phyloP scores from a whole-genome alignment of 129 eudicot genomes.

The Escallonia rubra region DNA sequence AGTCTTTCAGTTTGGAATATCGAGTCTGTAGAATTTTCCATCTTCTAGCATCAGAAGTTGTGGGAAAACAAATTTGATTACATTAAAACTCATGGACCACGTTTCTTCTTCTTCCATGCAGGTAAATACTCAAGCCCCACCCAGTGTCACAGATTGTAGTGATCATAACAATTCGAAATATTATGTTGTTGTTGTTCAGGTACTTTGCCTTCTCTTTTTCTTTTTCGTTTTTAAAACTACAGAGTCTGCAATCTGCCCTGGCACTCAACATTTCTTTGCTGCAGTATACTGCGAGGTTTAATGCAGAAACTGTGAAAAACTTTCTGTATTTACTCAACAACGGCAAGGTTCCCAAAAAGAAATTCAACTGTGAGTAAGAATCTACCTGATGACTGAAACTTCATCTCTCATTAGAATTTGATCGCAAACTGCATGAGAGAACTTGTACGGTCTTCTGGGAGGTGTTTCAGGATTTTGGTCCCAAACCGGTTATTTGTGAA shows the following conservation, averaged over 20 bases:
- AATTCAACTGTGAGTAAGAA: slow-evolving; percentile 73
- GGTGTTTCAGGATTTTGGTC: too few relatives aligned
- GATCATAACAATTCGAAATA: slow-evolving; percentile 83
- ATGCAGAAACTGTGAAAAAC: slow-evolving; percentile 85
- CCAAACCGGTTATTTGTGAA: too few relatives aligned
- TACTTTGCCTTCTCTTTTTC: slow-evolving; percentile 13
- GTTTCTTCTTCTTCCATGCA: slow-evolving; percentile 22
- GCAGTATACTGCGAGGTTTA: slow-evolving; percentile 95
- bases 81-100: not conserved
- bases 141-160: slow-evolving; percentile 73
- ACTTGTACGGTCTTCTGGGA: too few relatives aligned
- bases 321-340: slow-evolving; percentile 69
- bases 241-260: not conserved
- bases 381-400: not conserved
- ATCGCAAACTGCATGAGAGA: too few relatives aligned
- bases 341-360: slow-evolving; percentile 93
- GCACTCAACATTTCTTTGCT: slow-evolving; percentile 6
- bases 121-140: slow-evolving; percentile 94
- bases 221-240: not conserved
- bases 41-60: too few relatives aligned
- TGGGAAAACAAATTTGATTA: too few relatives aligned
- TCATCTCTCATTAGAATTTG: not conserved
- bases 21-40: too few relatives aligned
- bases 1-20: too few relatives aligned
- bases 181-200: slow-evolving; percentile 95